These are phyloP conservation scores for Magnolia officinalis DNA, from an alignment of 164 flowering plant species.

Conservation along the genomic window DNA sequence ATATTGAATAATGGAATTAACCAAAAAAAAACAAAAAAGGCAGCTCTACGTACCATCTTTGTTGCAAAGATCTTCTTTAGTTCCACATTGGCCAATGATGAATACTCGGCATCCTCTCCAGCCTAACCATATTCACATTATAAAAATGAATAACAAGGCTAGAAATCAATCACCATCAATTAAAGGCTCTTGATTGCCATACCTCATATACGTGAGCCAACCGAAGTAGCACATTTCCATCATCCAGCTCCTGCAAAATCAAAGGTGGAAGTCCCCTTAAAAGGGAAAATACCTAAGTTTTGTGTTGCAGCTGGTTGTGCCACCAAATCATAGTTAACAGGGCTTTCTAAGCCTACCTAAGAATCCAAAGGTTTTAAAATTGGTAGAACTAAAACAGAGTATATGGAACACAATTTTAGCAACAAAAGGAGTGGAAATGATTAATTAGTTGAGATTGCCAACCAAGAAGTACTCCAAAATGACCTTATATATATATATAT, in stretches of 20 bases:
- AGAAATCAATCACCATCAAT: background rate
- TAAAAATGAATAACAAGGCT: slow-evolving; percentile 3
- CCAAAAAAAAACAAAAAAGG: background rate
- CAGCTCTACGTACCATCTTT: slow-evolving; percentile 34
- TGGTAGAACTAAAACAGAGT: too few species aligned
- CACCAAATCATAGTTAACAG: too few species aligned
- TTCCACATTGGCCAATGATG: slow-evolving; percentile 62
- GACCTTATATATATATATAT: too few species aligned
- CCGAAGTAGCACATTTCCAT: slow-evolving; percentile 63
- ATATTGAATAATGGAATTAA: background rate
- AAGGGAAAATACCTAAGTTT: too few species aligned
- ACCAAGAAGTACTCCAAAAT: too few species aligned
- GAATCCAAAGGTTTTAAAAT: too few species aligned
- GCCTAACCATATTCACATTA: slow-evolving; percentile 32
- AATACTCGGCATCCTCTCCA: slow-evolving; percentile 60
- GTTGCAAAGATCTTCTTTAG: slow-evolving; percentile 63
- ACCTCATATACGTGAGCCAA: slow-evolving; percentile 88
- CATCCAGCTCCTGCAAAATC: slow-evolving; percentile 65
- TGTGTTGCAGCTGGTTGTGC: too few species aligned
- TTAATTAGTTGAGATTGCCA: too few species aligned
- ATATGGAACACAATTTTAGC: too few species aligned
- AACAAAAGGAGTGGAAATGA: too few species aligned
- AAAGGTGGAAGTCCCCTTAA: background rate
- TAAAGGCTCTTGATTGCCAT: background rate
- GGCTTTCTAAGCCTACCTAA: too few species aligned